These are phyloP conservation scores for Ramalina intermedia DNA, from an alignment of 495 filamentous ascomycete genomes.

Conservation along the genomic window DNA sequence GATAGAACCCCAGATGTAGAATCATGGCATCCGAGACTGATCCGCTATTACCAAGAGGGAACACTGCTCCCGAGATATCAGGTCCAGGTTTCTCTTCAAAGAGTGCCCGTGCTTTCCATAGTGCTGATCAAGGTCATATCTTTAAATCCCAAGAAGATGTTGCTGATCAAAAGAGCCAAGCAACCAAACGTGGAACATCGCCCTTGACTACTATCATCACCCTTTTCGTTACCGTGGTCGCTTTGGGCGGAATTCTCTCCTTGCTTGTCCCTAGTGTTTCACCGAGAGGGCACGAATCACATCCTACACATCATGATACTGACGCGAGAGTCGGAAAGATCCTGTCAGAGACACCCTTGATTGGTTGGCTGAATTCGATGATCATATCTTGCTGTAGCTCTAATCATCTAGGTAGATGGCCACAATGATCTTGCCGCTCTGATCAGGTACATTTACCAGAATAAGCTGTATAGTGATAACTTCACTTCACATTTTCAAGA, in stretches of 20 bases:
- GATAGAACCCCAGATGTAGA: too few species aligned
- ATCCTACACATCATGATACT: constrained; percentile 23
- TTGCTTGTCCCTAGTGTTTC: constrained; percentile 4
- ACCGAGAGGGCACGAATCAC: constrained; percentile 10
- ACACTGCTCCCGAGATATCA: constrained; percentile 12
- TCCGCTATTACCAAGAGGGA: constrained; percentile 11
- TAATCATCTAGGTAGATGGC: constrained; percentile 45
- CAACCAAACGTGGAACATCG: not conserved
- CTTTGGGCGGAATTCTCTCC: constrained; percentile 7
- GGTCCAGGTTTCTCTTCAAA: constrained; percentile 10
- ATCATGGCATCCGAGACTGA: constrained; percentile 14
- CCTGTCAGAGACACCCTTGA: constrained; percentile 58
- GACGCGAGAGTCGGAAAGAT: constrained; percentile 57
- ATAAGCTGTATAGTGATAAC: constrained; percentile 60
- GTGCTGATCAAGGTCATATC: not conserved
- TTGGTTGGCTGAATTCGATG: constrained; percentile 38
- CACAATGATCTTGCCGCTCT: constrained; percentile 79
- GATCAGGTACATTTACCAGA: constrained; percentile 51
- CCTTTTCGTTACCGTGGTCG: constrained; percentile 10
- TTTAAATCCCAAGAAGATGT: not conserved
- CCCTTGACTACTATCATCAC: constrained; percentile 4
- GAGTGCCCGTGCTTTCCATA: not conserved
- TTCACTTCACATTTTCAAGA: constrained; percentile 58
- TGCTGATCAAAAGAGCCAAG: constrained; percentile 3
- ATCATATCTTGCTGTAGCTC: not conserved